A percentile compares a stretch with the other conserved stretches of the same genome.
These are phyloP conservation scores for Wickerhamomyces chambardii DNA, from an alignment of 805 yeast species.

Conservation along the genomic window DNA sequence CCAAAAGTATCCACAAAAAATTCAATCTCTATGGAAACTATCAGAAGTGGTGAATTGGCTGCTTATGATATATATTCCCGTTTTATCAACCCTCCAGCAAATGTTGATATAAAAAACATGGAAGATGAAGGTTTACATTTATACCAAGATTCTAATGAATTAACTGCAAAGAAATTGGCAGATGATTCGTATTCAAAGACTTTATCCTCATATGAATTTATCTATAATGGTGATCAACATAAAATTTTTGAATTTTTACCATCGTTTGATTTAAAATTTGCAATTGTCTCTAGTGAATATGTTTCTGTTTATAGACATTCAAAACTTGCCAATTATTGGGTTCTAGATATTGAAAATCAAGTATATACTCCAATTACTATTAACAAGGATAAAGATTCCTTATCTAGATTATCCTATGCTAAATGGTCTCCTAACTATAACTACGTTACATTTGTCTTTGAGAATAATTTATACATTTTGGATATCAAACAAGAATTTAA, in stretches of 20 bases:
- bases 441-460: constrained; percentile 52
- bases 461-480: constrained; percentile 57
- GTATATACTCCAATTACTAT: constrained; percentile 20
- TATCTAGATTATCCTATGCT: constrained; percentile 33
- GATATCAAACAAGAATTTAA: constrained; percentile 18
- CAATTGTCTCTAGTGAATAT: constrained; percentile 44
- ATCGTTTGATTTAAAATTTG: constrained; percentile 14
- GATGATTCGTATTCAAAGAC: constrained; percentile 5
- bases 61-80: constrained; percentile 5
- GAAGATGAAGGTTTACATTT: constrained; percentile 16
- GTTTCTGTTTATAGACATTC: constrained; percentile 49
- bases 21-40: constrained; percentile 10
- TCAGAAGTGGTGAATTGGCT: constrained; percentile 10
- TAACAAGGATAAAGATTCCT: constrained; percentile 8
- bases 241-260: constrained; percentile 9
- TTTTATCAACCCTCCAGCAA: constrained; percentile 10
- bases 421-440: constrained; percentile 70
- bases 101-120: neutral
- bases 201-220: constrained; percentile 4
- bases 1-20: neutral
- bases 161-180: constrained; percentile 8
- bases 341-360: constrained; percentile 21
- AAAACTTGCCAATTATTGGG: constrained; percentile 30
- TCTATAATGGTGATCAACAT: constrained; percentile 3
- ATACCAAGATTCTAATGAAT: constrained; percentile 3